Evolutionary conservation across 768 basidiomycete genomes (phyloP), one percentile per base, ranked within the genome.

Genomic region (Rhodosporidiobolus sp.): DNA sequence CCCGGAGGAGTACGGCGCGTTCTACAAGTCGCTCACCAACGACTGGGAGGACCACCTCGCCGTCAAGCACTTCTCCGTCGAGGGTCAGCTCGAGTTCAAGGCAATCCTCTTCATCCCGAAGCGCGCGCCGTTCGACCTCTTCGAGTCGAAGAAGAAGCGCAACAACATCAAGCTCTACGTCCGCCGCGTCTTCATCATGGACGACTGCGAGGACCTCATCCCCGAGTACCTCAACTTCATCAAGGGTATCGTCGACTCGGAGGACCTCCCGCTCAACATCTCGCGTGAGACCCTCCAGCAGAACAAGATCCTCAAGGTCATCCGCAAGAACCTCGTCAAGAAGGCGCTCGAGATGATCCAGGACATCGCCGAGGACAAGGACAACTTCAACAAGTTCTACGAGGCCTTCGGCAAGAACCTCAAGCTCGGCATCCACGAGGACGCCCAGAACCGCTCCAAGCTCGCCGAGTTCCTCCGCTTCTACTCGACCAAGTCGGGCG

Each of bases 111-210:
- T 87, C 85, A 85, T 97, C 76, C 95, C 95, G 77, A 98, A 96
- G 84, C 90, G 93, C 72, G 96, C 95, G 55, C 96, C 96, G 63
- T 98, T 98, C 83, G 96, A 99, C 81, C 90, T 99, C 82, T 99
- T 99, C 85, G 96, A 99, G 86, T 91, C 91, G 72, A 98, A 99
- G 90, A 98, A 98, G 91, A 98, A 98, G 88, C 92, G 95, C 80
- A 97, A 97, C 88, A 98, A 98, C 90, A 98, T 99, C 87, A 99
- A 99, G 85, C 94, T 99, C 82, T 99, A 98, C 82, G 96, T 99
- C 78, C 92, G 96, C 86, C 93, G 96, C 68, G 95, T 98, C 80
- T 98, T 99, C 87, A 98, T 99, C 87, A 97, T 96, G 92, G 96
- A 99, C 84, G 94, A 96, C 83, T 98, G 95, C 82, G 95, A 98